These are phyloP conservation scores for Penicillium roqueforti DNA, from an alignment of 495 filamentous ascomycete genomes.

Conservation along the genomic window DNA sequence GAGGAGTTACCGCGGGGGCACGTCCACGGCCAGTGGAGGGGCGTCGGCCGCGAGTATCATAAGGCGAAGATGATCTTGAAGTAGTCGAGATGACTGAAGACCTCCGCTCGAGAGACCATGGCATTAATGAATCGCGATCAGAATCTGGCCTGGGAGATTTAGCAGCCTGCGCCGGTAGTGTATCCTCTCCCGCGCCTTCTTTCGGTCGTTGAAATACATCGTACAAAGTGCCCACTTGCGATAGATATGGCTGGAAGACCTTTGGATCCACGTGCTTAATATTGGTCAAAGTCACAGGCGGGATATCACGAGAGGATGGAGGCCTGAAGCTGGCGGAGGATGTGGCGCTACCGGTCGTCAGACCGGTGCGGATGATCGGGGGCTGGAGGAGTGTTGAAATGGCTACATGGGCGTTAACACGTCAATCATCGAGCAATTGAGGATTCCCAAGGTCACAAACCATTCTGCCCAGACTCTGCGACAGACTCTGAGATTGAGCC, in stretches of 20 bases:
- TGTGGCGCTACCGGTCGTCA: slow-evolving; percentile 67
- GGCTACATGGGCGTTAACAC: slow-evolving; percentile 43
- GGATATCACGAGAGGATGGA: slow-evolving; percentile 89
- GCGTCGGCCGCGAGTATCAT: slow-evolving; percentile 34
- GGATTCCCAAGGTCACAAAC: slow-evolving; percentile 31
- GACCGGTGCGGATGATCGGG: slow-evolving; percentile 82
- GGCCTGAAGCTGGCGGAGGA: slow-evolving; percentile 68
- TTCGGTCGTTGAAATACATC: slow-evolving; percentile 78
- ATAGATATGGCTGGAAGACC: slow-evolving; percentile 78
- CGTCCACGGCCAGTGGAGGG: slow-evolving; percentile 35
- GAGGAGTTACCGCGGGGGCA: slow-evolving; percentile 67
- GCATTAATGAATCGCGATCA: slow-evolving; percentile 33
- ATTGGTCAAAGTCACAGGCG: slow-evolving; percentile 87
- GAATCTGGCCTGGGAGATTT: slow-evolving; percentile 34
- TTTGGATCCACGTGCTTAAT: slow-evolving; percentile 76
- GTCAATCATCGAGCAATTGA: slow-evolving; percentile 5
- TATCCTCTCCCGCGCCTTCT: slow-evolving; percentile 56
- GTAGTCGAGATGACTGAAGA: slow-evolving; percentile 33
- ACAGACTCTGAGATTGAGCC: slow-evolving; percentile 69
- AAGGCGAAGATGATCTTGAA: slow-evolving; percentile 41
- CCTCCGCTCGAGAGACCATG: slow-evolving; percentile 38
- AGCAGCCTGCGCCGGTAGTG: slow-evolving; percentile 26
- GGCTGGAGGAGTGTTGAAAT: slow-evolving; percentile 92
- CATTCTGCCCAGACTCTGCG: slow-evolving; percentile 77
- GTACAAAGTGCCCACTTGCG: slow-evolving; percentile 75